Evolutionary conservation across 1,284 basidiomycete genomes (phyloP).

Genomic region (Thecaphora thlaspeos): DNA sequence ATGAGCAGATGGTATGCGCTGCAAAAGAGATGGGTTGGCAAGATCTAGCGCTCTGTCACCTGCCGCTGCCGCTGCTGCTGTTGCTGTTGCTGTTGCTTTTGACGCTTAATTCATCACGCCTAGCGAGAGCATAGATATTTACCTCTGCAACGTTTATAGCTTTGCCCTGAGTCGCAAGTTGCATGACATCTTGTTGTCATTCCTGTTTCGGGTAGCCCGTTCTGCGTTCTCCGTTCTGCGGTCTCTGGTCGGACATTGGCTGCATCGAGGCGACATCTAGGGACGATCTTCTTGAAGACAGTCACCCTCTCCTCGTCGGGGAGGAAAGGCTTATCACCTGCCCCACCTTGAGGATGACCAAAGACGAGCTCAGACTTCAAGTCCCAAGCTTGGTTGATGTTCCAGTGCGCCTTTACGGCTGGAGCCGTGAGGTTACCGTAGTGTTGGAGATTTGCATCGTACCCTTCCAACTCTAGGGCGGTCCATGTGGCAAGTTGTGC

Average conservation of each 20-base stretch:
- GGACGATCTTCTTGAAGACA: conserved; percentile 20
- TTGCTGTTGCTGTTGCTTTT: too few relatives aligned
- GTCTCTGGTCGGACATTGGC: too few relatives aligned
- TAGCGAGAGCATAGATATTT: too few relatives aligned
- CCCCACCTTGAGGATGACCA: conserved; percentile 55
- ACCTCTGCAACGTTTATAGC: too few relatives aligned
- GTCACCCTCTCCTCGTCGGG: conserved; percentile 59
- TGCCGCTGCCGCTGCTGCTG: too few relatives aligned
- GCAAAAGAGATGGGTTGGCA: conserved; percentile 14
- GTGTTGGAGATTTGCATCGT: conserved; percentile 61
- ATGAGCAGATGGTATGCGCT: conserved; percentile 20
- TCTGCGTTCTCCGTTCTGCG: too few relatives aligned
- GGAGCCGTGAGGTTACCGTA: conserved; percentile 40
- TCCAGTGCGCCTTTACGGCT: conserved; percentile 54
- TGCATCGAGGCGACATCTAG: too few relatives aligned
- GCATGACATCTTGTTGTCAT: too few relatives aligned
- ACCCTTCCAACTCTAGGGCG: conserved; percentile 60
- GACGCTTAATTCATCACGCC: too few relatives aligned
- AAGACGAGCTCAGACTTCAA: conserved; percentile 61
- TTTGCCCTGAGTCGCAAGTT: too few relatives aligned
- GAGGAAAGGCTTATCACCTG: conserved; percentile 58
- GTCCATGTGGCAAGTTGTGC: conserved; percentile 61
- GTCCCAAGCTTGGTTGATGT: conserved; percentile 58
- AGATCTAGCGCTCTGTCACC: too few relatives aligned
- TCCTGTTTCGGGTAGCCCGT: too few relatives aligned